Conservation (phyloP, 345 rosid species). For the Chamaenerion angustifolium region DNA sequence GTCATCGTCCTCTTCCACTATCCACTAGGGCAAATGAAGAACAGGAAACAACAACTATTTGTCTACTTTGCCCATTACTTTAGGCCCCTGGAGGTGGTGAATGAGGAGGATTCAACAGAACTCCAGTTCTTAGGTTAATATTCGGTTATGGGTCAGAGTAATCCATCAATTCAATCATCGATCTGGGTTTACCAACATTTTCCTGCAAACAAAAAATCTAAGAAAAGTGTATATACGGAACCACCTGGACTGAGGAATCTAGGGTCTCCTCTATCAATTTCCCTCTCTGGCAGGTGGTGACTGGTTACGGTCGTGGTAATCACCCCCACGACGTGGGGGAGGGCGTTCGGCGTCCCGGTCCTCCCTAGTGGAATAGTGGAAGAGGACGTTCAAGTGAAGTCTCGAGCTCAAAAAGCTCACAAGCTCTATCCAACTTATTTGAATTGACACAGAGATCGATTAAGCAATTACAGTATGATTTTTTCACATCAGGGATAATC, state of each 20-base stretch:
- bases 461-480: constrained; percentile 77
- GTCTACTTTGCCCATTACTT: no score
- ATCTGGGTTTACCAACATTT: constrained; percentile 16
- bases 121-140: constrained; percentile 33
- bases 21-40: no score
- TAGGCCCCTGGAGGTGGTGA: background rate
- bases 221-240: no score
- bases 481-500: constrained; percentile 47
- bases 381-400: constrained; percentile 36
- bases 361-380: no score
- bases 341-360: no score
- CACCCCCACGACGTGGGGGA: no score
- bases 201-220: constrained; percentile 14
- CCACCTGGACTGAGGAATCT: no score
- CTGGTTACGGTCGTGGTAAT: no score
- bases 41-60: no score
- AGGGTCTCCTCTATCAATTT: no score
- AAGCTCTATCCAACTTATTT: constrained; percentile 57
- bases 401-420: constrained; percentile 70
- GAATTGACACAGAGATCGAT: constrained; percentile 78
- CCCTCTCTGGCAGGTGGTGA: no score
- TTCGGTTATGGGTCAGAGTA: constrained; percentile 35
- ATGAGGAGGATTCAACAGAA: constrained; percentile 24
- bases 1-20: no score
- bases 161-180: constrained; percentile 27